Conservation (phyloP, 345 rosid species). For the Carallia pectinifolia region DNA sequence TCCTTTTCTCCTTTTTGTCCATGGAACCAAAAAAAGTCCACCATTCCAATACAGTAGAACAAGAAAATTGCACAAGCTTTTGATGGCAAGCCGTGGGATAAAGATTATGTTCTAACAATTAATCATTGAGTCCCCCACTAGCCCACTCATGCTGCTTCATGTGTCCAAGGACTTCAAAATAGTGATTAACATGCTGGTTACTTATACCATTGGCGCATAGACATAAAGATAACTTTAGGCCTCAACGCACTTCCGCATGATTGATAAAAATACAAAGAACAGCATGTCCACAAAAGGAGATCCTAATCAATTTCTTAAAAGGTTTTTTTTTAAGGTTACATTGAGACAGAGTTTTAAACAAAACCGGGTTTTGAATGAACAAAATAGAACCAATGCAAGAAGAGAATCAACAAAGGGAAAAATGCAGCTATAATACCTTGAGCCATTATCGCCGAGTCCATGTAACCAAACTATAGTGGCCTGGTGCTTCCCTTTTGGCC, state of each 20-base stretch:
- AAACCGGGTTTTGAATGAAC: not conserved
- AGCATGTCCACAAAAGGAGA: constrained; percentile 3
- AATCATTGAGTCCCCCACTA: constrained; percentile 19
- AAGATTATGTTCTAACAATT: not conserved
- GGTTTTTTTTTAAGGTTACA: not conserved
- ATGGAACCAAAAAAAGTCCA: constrained; percentile 27
- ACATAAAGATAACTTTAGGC: not conserved
- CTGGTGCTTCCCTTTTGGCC: constrained; percentile 50
- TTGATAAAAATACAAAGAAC: not conserved
- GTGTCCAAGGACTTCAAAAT: constrained; percentile 1
- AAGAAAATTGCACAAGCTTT: constrained; percentile 9
- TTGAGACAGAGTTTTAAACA: not conserved
- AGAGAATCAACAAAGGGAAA: not conserved
- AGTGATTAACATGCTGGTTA: constrained; percentile 1
- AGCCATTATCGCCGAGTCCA: constrained; percentile 53
- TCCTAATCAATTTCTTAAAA: not conserved
- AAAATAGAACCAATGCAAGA: not conserved
- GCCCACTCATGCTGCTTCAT: constrained; percentile 2
- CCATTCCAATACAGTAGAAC: constrained; percentile 17
- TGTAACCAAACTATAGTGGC: constrained; percentile 54
- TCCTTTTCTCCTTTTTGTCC: constrained; percentile 17
- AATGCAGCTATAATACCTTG: constrained; percentile 30
- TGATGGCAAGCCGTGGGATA: not conserved
- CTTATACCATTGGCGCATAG: not conserved
- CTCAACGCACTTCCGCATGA: not conserved